A percentile compares a stretch with the other conserved stretches of the same genome.
These are phyloP conservation scores for Tolypocladium pustulatum DNA, from an alignment of 2,329 filamentous ascomycete genomes.

Conservation along the genomic window DNA sequence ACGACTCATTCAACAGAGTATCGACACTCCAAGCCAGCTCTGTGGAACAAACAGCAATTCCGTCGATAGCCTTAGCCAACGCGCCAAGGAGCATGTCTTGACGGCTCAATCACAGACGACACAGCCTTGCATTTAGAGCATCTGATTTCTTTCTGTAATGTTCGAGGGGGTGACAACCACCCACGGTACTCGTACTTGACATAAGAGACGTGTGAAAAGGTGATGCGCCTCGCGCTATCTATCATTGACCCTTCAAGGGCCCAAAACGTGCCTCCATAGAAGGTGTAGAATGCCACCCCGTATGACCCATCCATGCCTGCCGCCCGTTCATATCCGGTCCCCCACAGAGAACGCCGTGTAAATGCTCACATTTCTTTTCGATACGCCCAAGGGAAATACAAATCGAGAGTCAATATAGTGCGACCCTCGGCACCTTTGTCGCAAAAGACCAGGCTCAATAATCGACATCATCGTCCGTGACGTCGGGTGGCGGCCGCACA, in stretches of 20 bases:
- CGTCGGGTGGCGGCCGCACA: conserved; percentile 39
- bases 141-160: background rate
- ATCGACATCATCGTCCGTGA: conserved; percentile 41
- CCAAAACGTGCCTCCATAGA: background rate
- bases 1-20: background rate
- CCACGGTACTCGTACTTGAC: background rate
- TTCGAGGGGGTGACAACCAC: background rate
- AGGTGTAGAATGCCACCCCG: background rate
- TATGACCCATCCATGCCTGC: background rate
- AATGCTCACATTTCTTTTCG: background rate
- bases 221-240: background rate
- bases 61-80: too few species aligned
- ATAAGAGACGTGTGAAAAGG: background rate
- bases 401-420: background rate
- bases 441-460: conserved; percentile 5
- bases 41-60: background rate
- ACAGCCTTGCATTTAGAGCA: background rate
- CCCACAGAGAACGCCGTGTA: background rate
- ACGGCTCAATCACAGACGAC: background rate
- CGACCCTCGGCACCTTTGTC: background rate
- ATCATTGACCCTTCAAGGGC: background rate
- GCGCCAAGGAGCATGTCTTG: background rate
- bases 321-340: background rate
- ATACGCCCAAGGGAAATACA: background rate
- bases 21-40: background rate